Conservation (phyloP, 1,139 yeast species). For the Saccharomycopsis hybrid region DNA sequence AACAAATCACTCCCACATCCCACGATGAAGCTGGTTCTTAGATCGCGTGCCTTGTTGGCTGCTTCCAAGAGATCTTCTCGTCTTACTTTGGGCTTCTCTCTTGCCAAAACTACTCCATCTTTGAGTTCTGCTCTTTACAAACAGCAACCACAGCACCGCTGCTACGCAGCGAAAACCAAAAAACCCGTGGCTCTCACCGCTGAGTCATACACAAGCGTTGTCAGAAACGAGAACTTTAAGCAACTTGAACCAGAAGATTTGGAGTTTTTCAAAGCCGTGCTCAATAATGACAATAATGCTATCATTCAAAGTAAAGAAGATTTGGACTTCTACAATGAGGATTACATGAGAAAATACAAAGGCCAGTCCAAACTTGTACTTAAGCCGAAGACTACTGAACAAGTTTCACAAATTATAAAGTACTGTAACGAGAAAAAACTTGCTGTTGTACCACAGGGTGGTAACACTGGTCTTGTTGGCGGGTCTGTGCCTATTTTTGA, state of each 20-base stretch:
- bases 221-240: conserved; percentile 39
- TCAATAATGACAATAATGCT: conserved; percentile 38
- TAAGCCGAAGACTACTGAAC: conserved; percentile 78
- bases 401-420: conserved; percentile 68
- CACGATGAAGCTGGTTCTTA: too few species aligned
- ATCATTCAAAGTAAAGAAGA: conserved; percentile 39
- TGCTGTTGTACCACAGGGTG: conserved; percentile 96
- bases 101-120: too few species aligned
- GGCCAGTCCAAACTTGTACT: conserved; percentile 81
- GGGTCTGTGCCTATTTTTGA: conserved; percentile 93
- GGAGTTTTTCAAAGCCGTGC: conserved; percentile 51
- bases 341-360: conserved; percentile 92
- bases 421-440: conserved; percentile 74
- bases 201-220: conserved; percentile 52
- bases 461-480: conserved; percentile 94
- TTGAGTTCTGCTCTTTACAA: too few species aligned
- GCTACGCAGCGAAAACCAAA: conserved; percentile 22
- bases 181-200: conserved; percentile 52
- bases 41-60: too few species aligned
- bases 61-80: too few species aligned
- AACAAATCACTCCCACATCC: too few species aligned
- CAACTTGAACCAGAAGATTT: conserved; percentile 52
- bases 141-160: neutral
- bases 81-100: too few species aligned
- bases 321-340: conserved; percentile 72